Percentiles rank a stretch among this genome's conserved stretches.
Conservation (phyloP, 139 green algal genomes). For the Trebouxia sp. region DNA sequence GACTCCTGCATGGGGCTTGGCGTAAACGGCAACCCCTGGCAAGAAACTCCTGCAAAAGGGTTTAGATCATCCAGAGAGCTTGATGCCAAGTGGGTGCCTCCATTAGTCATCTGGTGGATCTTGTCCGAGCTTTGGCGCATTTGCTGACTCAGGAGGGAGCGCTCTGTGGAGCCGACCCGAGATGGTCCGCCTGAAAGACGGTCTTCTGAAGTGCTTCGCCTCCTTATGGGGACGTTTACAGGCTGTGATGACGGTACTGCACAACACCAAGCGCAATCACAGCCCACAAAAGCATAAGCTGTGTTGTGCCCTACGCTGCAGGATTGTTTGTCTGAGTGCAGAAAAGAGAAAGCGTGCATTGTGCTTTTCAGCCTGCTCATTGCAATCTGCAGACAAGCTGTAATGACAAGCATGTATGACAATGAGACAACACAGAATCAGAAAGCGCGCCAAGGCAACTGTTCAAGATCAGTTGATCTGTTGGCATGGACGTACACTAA, state of each 20-base stretch:
- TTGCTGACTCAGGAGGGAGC: conserved; percentile 1
- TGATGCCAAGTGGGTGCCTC: background rate
- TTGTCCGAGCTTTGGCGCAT: background rate
- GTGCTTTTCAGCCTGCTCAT: too few species aligned
- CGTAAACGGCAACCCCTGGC: background rate
- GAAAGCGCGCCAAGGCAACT: too few species aligned
- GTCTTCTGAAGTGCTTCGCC: background rate
- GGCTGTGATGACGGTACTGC: conserved; percentile 6
- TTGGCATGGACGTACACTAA: too few species aligned
- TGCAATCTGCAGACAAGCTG: background rate
- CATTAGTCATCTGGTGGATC: conserved; percentile 3
- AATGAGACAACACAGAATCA: too few species aligned
- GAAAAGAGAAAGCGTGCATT: too few species aligned
- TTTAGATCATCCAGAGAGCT: background rate
- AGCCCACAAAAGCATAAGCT: too few species aligned
- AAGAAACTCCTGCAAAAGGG: background rate
- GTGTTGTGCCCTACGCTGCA: too few species aligned
- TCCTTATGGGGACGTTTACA: background rate
- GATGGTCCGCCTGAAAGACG: background rate
- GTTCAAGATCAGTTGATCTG: too few species aligned
- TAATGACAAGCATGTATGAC: too few species aligned
- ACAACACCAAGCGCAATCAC: background rate
- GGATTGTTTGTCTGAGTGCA: too few species aligned
- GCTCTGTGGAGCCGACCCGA: background rate
- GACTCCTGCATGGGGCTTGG: background rate